Conservation (phyloP, 805 yeast species). For the Priceomyces fermenticarens region DNA sequence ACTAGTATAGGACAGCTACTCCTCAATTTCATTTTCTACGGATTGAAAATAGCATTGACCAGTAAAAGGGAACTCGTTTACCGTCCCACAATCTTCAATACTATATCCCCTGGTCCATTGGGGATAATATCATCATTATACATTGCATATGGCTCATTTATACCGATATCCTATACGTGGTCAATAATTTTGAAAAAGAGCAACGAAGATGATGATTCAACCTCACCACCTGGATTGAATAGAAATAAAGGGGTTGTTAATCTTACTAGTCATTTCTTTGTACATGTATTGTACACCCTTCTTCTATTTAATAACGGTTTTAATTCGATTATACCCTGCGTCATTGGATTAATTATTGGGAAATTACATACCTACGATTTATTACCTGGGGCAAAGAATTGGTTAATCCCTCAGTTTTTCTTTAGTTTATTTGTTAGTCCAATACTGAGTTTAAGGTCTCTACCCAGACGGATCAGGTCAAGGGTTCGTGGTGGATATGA, state of each 20-base stretch:
- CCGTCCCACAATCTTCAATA: conserved; percentile 29
- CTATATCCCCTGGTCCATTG: conserved; percentile 37
- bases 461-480: not conserved
- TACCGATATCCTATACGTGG: conserved; percentile 34
- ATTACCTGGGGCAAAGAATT: conserved; percentile 33
- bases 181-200: conserved; percentile 26
- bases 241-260: not conserved
- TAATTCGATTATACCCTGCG: conserved; percentile 31
- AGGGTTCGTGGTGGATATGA: conserved; percentile 8
- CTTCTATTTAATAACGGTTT: conserved; percentile 38
- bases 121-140: conserved; percentile 39
- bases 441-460: not conserved
- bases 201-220: not conserved
- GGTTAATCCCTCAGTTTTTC: conserved; percentile 28
- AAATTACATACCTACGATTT: conserved; percentile 31
- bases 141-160: conserved; percentile 33
- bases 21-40: conserved; percentile 9
- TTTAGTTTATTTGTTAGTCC: conserved; percentile 30
- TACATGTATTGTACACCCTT: conserved; percentile 34
- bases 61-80: conserved; percentile 10
- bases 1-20: conserved; percentile 41
- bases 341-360: conserved; percentile 37
- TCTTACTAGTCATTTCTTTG: conserved; percentile 36
- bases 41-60: conserved; percentile 6
- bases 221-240: not conserved